Evolutionary conservation across 108 stramenopile genomes (phyloP), one percentile per base, ranked within the genome.

Genomic region (Phaeodactylum tricornutum): DNA sequence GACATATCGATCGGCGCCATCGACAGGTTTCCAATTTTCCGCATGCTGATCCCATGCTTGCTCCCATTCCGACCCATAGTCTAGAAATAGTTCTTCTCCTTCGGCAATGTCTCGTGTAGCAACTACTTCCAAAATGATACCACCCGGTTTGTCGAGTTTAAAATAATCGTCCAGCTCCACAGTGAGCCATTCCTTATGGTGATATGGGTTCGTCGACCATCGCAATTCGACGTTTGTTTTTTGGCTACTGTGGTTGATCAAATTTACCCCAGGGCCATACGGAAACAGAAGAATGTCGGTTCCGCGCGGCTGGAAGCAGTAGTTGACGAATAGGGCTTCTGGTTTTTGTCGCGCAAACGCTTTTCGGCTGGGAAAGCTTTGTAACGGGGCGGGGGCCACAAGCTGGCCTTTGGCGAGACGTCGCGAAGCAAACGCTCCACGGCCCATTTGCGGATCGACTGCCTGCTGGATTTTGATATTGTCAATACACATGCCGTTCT

Each of bases 41-140:
- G 44, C 61, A 41, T 73, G 66, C 5, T 57, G 27, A 8, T 72
- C 32, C 73, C 73, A 79, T 5, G 73, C 78, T 30, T 55, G 42
- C n/a, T 57, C 32, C 78, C 78, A 79, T 0, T 52, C 58, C 0
- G 33, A 8, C 15, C 78, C 78, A 41, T 79, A 79, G 41, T 72
- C 64, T 11, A 75, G 22, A 0, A 62, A 47, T 15, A 79, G 55
- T 43, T 79, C 78, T 50, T 79, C 78, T 8, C 55, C 40, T 27
- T 43, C 60, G 22, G 38, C 48, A 50, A 79, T 75, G 45, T 72
- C 71, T 41, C 67, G 29, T 20, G 68, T 34, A 0, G 78, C 78
- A 15, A 72, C 61, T 45, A 65, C 63, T 50, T 79, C 74, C 17
- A 74, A 33, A 22, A 67, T 35, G 5, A 56, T 25, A 20, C 23